Conservation (phyloP, 163 green algal genomes). For the Scenedesmus sp. region DNA sequence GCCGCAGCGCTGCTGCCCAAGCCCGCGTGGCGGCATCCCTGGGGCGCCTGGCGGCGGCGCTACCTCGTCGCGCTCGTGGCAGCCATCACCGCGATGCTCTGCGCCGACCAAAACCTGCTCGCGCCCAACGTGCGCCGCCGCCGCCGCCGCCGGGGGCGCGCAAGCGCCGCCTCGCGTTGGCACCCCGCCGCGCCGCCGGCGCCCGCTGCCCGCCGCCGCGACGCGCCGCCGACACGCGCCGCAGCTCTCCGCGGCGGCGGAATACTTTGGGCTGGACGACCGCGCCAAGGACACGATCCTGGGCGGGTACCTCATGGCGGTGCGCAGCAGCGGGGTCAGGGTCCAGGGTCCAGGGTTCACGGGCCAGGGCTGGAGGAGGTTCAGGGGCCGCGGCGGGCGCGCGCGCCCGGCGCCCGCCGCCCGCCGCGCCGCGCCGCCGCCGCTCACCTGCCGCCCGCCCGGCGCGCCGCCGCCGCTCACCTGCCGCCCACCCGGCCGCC, state of each 20-base stretch:
- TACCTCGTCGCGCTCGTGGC: slow-evolving; percentile 73
- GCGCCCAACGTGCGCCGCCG: slow-evolving; percentile 78
- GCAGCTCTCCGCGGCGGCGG: slow-evolving; percentile 60
- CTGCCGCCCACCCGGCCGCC: no score
- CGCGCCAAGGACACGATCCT: slow-evolving; percentile 62
- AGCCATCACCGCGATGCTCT: slow-evolving; percentile 73
- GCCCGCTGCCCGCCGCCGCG: neutral
- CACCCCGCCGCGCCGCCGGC: neutral
- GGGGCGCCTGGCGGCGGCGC: slow-evolving; percentile 35
- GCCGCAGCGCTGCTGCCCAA: slow-evolving; percentile 37
- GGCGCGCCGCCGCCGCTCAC: no score
- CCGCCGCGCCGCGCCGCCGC: no score
- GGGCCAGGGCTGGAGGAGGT: no score
- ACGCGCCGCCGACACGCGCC: neutral
- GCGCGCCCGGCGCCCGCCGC: no score
- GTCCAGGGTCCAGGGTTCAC: no score
- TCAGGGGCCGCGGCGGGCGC: no score
- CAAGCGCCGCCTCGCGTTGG: no score
- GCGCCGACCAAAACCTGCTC: slow-evolving; percentile 91
- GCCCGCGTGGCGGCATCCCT: slow-evolving; percentile 49
- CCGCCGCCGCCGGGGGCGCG: neutral
- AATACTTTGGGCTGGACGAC: slow-evolving; percentile 78
- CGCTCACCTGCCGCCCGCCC: no score
- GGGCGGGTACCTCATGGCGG: slow-evolving; percentile 64
- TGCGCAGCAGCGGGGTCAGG: no score